phyloP scores from a whole-genome alignment of 2,329 filamentous ascomycete genomes.

The Colletotrichum sp. region DNA sequence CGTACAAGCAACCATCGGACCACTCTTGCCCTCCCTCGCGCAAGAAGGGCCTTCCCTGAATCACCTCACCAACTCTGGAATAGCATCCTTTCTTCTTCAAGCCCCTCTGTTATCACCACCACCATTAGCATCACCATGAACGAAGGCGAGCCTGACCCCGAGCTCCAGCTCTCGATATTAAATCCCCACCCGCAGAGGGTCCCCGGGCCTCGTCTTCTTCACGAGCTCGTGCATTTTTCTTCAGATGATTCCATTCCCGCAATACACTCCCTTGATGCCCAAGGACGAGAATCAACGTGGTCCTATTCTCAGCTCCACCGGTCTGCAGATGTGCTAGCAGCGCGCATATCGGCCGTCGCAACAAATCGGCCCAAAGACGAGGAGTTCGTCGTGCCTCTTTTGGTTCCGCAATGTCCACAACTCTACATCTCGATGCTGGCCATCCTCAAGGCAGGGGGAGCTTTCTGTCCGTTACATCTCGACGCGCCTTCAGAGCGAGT shows the following conservation, averaged over 20 bases:
- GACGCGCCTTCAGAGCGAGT: slow-evolving; percentile 80
- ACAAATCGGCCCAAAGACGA: background rate
- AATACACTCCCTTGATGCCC: slow-evolving; percentile 61
- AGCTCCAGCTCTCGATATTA: slow-evolving; percentile 43
- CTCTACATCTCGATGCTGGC: slow-evolving; percentile 81
- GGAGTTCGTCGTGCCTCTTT: slow-evolving; percentile 68
- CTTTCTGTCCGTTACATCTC: slow-evolving; percentile 83
- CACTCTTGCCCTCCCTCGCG: background rate
- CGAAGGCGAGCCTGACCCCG: background rate
- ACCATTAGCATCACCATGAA: background rate
- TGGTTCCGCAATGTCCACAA: slow-evolving; percentile 77
- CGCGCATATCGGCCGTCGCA: slow-evolving; percentile 43
- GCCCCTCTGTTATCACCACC: background rate
- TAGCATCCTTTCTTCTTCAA: background rate
- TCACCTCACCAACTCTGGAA: background rate
- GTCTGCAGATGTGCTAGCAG: slow-evolving; percentile 60
- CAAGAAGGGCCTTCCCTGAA: background rate
- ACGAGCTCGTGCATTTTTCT: slow-evolving; percentile 62
- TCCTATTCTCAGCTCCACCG: slow-evolving; percentile 69
- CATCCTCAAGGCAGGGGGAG: slow-evolving; percentile 79
- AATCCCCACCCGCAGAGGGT: slow-evolving; percentile 47
- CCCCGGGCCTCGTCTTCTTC: slow-evolving; percentile 50
- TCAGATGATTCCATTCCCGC: slow-evolving; percentile 47
- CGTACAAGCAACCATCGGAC: background rate
- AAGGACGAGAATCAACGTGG: slow-evolving; percentile 50